These are phyloP conservation scores for Evernia prunastri DNA, from an alignment of 495 filamentous ascomycete genomes.

Conservation along the genomic window DNA sequence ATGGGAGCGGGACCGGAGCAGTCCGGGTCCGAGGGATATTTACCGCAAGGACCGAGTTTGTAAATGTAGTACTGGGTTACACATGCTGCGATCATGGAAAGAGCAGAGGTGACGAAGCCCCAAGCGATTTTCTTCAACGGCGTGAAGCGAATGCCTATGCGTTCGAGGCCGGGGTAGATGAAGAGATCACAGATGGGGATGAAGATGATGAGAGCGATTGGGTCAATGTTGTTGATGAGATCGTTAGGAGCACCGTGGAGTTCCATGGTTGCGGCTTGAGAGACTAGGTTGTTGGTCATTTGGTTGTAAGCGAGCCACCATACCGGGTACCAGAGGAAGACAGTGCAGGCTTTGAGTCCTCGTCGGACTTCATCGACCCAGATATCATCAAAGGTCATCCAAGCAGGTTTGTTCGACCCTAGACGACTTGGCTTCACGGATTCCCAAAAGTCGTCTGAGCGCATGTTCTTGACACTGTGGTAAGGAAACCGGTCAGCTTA, in stretches of 20 bases:
- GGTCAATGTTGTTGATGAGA: conserved; percentile 69
- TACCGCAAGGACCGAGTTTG: conserved; percentile 49
- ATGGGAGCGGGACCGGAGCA: conserved; percentile 40
- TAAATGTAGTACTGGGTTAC: conserved; percentile 69
- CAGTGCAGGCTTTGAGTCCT: conserved; percentile 53
- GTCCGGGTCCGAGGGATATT: conserved; percentile 35
- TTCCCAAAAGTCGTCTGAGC: conserved; percentile 1
- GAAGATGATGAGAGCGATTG: conserved; percentile 67
- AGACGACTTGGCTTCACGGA: conserved; percentile 19
- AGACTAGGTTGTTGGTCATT: conserved; percentile 52
- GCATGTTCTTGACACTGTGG: background rate
- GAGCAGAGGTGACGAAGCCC: conserved; percentile 54
- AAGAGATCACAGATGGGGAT: conserved; percentile 66
- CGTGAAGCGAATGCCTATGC: conserved; percentile 55
- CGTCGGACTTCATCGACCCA: conserved; percentile 59
- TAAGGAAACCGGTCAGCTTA: background rate
- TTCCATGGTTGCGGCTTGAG: conserved; percentile 59
- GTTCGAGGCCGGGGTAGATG: conserved; percentile 61
- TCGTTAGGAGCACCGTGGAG: conserved; percentile 73
- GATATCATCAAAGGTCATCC: conserved; percentile 52
- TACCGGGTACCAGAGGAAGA: conserved; percentile 53
- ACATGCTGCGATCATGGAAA: conserved; percentile 57
- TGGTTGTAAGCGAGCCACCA: conserved; percentile 58
- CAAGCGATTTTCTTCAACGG: conserved; percentile 66
- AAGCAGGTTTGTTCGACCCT: conserved; percentile 31